A percentile compares a stretch with the other conserved stretches of the same genome.
Conservation (phyloP, 2,329 filamentous ascomycete species). For the Cladosporium sp. region DNA sequence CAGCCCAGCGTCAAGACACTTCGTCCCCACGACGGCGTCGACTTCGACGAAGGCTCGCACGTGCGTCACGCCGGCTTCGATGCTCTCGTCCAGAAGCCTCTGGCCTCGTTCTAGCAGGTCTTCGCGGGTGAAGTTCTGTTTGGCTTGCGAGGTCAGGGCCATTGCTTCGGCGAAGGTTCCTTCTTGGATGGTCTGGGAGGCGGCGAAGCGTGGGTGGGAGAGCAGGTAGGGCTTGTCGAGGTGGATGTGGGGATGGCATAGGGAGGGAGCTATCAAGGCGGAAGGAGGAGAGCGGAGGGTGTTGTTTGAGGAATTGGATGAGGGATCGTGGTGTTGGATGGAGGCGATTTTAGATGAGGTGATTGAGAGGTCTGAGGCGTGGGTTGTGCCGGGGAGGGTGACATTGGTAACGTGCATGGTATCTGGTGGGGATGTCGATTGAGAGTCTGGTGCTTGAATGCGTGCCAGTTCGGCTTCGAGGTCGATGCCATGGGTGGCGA, state of each 20-base stretch:
- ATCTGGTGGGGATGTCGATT: background rate
- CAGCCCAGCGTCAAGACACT: slow-evolving; percentile 59
- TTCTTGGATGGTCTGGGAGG: slow-evolving; percentile 56
- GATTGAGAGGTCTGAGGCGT: slow-evolving; percentile 9
- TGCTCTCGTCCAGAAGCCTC: slow-evolving; percentile 65
- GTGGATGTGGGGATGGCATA: slow-evolving; percentile 74
- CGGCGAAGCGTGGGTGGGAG: slow-evolving; percentile 58
- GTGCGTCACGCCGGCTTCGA: slow-evolving; percentile 64
- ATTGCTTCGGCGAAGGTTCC: slow-evolving; percentile 69
- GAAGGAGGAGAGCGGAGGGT: slow-evolving; percentile 1
- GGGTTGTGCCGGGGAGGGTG: slow-evolving; percentile 20
- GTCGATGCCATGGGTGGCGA: slow-evolving; percentile 36
- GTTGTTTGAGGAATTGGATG: background rate
- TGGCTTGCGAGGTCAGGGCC: slow-evolving; percentile 58
- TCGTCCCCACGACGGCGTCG: slow-evolving; percentile 60
- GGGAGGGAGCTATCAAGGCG: slow-evolving; percentile 52
- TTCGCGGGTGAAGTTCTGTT: slow-evolving; percentile 59
- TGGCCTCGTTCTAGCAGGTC: slow-evolving; percentile 66
- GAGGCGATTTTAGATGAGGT: slow-evolving; percentile 32
- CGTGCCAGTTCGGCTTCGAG: slow-evolving; percentile 36
- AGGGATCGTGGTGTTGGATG: slow-evolving; percentile 14
- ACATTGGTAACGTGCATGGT: slow-evolving; percentile 22
- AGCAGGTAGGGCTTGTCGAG: slow-evolving; percentile 67
- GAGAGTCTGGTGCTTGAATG: slow-evolving; percentile 25
- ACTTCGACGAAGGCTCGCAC: slow-evolving; percentile 73